A percentile compares a stretch with the other conserved stretches of the same genome.
These are phyloP conservation scores for Chlamydomonas schloesseri DNA, from an alignment of 139 green algal genomes.

Conservation along the genomic window DNA sequence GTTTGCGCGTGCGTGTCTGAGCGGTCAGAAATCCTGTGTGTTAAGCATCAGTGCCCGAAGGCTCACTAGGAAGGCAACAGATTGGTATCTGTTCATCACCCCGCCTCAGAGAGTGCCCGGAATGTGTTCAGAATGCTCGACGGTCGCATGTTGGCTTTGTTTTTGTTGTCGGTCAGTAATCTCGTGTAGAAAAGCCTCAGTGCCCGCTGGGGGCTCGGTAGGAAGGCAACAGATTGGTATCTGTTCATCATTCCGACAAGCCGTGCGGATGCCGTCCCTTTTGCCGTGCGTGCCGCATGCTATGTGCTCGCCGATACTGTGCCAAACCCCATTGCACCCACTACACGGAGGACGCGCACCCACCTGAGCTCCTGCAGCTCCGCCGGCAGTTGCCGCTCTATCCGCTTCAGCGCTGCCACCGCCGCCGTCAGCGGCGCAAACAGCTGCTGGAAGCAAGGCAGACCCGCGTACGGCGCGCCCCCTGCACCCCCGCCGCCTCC, in stretches of 20 bases:
- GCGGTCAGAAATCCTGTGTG: conserved; percentile 33
- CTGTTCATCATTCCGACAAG: neutral
- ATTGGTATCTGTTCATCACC: neutral
- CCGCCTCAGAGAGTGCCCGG: too few relatives aligned
- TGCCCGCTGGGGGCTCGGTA: neutral
- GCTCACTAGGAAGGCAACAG: conserved; percentile 19
- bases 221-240: conserved; percentile 16
- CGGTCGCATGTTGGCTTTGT: too few relatives aligned
- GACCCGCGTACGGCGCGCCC: neutral
- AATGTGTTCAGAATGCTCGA: neutral
- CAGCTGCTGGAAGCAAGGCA: conserved; percentile 31
- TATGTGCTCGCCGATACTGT: too few relatives aligned
- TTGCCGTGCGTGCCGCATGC: too few relatives aligned
- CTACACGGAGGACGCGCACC: neutral
- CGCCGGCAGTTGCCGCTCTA: conserved; percentile 42
- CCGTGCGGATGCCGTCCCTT: too few relatives aligned
- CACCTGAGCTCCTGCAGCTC: conserved; percentile 41
- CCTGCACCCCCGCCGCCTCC: too few relatives aligned
- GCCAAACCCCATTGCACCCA: too few relatives aligned
- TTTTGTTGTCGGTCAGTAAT: neutral
- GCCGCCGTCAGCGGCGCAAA: conserved; percentile 33
- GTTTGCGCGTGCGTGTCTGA: neutral
- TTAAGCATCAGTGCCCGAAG: neutral
- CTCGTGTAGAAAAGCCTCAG: conserved; percentile 9
- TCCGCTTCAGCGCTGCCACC: neutral